phyloP scores from a whole-genome alignment of 352 stramenopile species.

The Blastocystis sp. region DNA sequence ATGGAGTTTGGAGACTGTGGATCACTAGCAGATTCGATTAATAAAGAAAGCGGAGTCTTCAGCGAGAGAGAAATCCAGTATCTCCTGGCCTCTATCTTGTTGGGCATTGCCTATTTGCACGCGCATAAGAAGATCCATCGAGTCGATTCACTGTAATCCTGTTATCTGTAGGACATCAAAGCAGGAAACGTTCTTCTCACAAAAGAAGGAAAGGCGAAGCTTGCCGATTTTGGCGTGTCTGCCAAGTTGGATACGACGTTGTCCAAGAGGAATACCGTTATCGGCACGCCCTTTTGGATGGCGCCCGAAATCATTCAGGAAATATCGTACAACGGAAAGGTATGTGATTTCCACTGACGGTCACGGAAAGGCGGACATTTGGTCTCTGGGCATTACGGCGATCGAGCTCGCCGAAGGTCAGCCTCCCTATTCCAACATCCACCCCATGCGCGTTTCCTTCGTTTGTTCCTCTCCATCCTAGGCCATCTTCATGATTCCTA shows the following conservation, averaged over 20 bases:
- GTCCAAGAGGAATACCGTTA: slow-evolving; percentile 95
- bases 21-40: slow-evolving; percentile 75
- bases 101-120: slow-evolving; percentile 76
- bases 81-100: slow-evolving; percentile 74
- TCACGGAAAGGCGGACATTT: slow-evolving; percentile 88
- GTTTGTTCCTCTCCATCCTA: background rate
- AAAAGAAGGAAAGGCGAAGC: slow-evolving; percentile 76
- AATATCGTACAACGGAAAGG: slow-evolving; percentile 91
- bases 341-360: slow-evolving; percentile 47
- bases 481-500: slow-evolving; percentile 98
- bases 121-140: slow-evolving; percentile 76
- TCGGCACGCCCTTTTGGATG: slow-evolving; percentile 92
- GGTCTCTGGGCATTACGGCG: slow-evolving; percentile 95
- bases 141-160: background rate
- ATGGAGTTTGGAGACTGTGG: slow-evolving; percentile 76
- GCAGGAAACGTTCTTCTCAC: slow-evolving; percentile 77
- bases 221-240: slow-evolving; percentile 82
- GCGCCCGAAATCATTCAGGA: slow-evolving; percentile 87
- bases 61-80: slow-evolving; percentile 74
- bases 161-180: slow-evolving; percentile 76
- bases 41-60: slow-evolving; percentile 59
- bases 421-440: slow-evolving; percentile 91
- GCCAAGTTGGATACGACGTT: slow-evolving; percentile 93
- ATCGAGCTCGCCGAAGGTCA: slow-evolving; percentile 97
- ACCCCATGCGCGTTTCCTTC: slow-evolving; percentile 87